These are phyloP conservation scores for Fusarium lateritium DNA, from an alignment of 2,329 filamentous ascomycete species.

Conservation along the genomic window DNA sequence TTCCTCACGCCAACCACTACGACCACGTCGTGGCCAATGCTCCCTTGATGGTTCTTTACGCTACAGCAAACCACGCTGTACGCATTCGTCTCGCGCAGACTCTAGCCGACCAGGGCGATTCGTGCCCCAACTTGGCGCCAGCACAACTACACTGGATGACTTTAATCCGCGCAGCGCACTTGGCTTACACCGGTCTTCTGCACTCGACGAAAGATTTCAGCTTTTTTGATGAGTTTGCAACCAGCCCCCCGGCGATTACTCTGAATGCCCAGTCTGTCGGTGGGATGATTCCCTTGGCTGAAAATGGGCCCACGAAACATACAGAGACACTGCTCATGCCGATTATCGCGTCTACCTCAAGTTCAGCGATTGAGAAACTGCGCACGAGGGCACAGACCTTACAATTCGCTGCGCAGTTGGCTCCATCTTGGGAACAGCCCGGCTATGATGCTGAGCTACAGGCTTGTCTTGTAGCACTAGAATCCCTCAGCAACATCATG, in stretches of 20 bases:
- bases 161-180: conserved; percentile 36
- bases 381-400: conserved; percentile 5
- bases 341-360: conserved; percentile 27
- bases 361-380: conserved; percentile 19
- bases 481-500: conserved; percentile 29
- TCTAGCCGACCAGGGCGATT: conserved; percentile 24
- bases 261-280: neutral
- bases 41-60: conserved; percentile 60
- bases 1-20: conserved; percentile 51
- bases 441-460: conserved; percentile 1
- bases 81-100: conserved; percentile 53
- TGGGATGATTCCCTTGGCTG: neutral
- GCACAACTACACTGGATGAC: conserved; percentile 43
- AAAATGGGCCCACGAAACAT: conserved; percentile 23
- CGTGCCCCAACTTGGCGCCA: neutral
- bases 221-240: neutral
- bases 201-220: neutral
- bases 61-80: conserved; percentile 55
- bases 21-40: conserved; percentile 49
- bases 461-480: conserved; percentile 23
- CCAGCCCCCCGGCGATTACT: neutral
- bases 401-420: neutral
- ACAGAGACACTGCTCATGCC: conserved; percentile 32
- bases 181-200: conserved; percentile 35
- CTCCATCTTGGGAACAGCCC: neutral